These are phyloP conservation scores for Monosporozyma siamensis DNA, from an alignment of 805 yeast genomes.

Conservation along the genomic window DNA sequence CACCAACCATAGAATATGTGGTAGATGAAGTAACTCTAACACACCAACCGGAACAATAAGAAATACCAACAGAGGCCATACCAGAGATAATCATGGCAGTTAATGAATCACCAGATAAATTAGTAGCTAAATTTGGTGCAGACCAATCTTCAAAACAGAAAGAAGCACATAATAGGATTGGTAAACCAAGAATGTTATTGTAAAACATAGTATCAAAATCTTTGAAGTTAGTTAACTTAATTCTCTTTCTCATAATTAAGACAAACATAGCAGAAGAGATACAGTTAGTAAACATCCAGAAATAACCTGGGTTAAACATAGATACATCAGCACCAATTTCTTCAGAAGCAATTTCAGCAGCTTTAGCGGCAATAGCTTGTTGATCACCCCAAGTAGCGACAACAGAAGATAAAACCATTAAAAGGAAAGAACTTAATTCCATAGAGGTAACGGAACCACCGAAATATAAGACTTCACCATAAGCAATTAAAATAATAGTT, in stretches of 20 bases:
- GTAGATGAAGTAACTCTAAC: slow-evolving; percentile 98
- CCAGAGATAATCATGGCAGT: slow-evolving; percentile 86
- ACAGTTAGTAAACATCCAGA: slow-evolving; percentile 97
- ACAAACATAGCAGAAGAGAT: slow-evolving; percentile 90
- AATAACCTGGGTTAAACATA: slow-evolving; percentile 62
- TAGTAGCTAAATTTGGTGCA: slow-evolving; percentile 55
- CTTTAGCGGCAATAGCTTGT: slow-evolving; percentile 27
- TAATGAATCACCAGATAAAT: slow-evolving; percentile 68
- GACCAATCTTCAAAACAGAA: slow-evolving; percentile 90
- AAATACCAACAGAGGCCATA: slow-evolving; percentile 89
- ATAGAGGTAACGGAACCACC: slow-evolving; percentile 85
- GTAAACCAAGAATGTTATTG: slow-evolving; percentile 90
- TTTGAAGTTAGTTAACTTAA: slow-evolving; percentile 91
- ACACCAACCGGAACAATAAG: slow-evolving; percentile 99
- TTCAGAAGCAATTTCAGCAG: slow-evolving; percentile 23
- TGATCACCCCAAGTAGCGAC: slow-evolving; percentile 88
- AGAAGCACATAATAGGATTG: slow-evolving; percentile 71
- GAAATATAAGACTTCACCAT: slow-evolving; percentile 96
- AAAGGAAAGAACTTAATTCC: slow-evolving; percentile 79
- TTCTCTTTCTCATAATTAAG: slow-evolving; percentile 92
- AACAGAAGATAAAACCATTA: slow-evolving; percentile 93
- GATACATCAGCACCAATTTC: slow-evolving; percentile 26
- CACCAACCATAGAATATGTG: slow-evolving; percentile 99
- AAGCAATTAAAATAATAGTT: slow-evolving; percentile 92
- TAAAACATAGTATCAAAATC: slow-evolving; percentile 97